A percentile compares a stretch with the other conserved stretches of the same genome.
phyloP scores from a whole-genome alignment of 2,329 filamentous ascomycete species.

The Fusarium subtropicale region DNA sequence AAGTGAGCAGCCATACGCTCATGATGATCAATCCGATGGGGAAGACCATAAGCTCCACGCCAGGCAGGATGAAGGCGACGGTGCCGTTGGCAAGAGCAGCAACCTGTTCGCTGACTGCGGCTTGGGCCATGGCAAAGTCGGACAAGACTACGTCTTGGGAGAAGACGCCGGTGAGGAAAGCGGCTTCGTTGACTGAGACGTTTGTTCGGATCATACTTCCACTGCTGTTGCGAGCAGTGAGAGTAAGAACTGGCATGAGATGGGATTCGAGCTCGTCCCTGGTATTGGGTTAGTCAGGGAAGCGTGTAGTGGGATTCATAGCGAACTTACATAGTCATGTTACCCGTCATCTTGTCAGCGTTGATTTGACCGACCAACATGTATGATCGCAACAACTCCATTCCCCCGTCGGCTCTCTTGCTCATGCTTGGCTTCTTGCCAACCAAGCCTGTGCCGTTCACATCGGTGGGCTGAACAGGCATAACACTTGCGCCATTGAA shows the following conservation, averaged over 20 bases:
- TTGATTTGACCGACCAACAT: conserved; percentile 78
- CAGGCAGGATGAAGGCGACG: conserved; percentile 76
- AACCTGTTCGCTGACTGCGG: conserved; percentile 62
- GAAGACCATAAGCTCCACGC: conserved; percentile 74
- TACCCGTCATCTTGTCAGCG: conserved; percentile 61
- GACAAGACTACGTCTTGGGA: conserved; percentile 67
- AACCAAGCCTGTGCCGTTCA: conserved; percentile 44
- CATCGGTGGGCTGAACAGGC: conserved; percentile 43
- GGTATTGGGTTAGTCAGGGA: conserved; percentile 18
- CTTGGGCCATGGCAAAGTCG: conserved; percentile 60
- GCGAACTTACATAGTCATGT: conserved; percentile 71
- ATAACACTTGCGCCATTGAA: conserved; percentile 63
- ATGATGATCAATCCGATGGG: conserved; percentile 77
- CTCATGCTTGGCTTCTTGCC: conserved; percentile 32
- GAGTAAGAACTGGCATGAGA: conserved; percentile 75
- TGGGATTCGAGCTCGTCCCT: conserved; percentile 71
- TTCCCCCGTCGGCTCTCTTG: conserved; percentile 43
- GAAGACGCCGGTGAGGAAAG: conserved; percentile 78
- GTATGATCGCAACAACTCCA: conserved; percentile 69
- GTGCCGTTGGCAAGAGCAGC: conserved; percentile 61
- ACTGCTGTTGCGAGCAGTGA: conserved; percentile 66
- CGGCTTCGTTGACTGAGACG: conserved; percentile 76
- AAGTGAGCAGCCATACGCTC: conserved; percentile 69
- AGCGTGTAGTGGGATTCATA: conserved; percentile 16
- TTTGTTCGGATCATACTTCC: conserved; percentile 69